Evolutionary conservation across 2,329 filamentous ascomycete species (phyloP), one percentile per base, ranked within the genome.

Genomic region (Xylariaceae sp.): DNA sequence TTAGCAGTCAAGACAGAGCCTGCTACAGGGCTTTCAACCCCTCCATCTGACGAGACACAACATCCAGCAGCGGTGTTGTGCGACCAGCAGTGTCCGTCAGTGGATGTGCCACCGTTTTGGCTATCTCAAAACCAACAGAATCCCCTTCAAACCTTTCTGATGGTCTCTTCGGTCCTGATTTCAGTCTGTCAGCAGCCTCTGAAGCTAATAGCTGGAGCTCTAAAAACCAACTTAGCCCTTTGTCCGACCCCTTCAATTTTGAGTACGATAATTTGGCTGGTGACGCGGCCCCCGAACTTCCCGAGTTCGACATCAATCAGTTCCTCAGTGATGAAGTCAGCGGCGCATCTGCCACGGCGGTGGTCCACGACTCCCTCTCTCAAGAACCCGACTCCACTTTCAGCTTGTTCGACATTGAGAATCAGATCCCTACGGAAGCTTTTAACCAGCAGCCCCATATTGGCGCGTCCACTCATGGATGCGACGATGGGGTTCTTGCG

Each of bases 41-140:
- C 73, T 76, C 81, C 86, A 76, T 81, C 88, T 84, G 89, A 95
- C 82, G 77, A 84, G 94, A 94, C 91, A 96, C 94, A 96, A 96
- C 91, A 95, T 96, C 91, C 94, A 97, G 94, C 94, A 81, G 94
- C 83, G 91, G 87, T 96, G 92, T 96, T 97, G 94, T 97, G 87
- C 73, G 94, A 96, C 94, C 94, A 95, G 94, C 94, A 88, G 94
- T 99, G 94, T 97, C 94, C 84, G 86, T 92, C 88, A 87, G 83
- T 77, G 79, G 81, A 80, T 74, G 77, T 75, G 72, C 73, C 75
- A 67, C 72, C 70, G 71, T 71, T 72, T 65, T 76, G 73, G 69
- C 68, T 62, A 69, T 69, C 67, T 65, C 75, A 72, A 62, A 75
- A 67, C 70, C 74, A 71, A 66, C 70, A 73, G 67, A 70, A 70